These are phyloP conservation scores for Cladorrhinum samala DNA, from an alignment of 495 filamentous ascomycete species.

Conservation along the genomic window DNA sequence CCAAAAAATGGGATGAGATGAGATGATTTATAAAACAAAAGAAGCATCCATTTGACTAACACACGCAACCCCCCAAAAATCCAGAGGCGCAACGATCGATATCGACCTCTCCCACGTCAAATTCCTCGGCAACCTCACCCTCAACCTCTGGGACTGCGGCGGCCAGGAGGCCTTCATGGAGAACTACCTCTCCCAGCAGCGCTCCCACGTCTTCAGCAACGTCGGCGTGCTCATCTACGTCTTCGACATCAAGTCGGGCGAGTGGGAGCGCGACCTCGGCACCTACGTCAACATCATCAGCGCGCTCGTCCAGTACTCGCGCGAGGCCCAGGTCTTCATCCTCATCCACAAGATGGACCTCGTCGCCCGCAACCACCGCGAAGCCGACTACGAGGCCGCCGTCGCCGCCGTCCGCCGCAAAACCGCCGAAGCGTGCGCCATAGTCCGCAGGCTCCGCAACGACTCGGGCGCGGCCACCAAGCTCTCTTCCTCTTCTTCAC, in stretches of 20 bases:
- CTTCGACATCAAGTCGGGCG: slow-evolving; percentile 94
- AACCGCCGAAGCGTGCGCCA: slow-evolving; percentile 59
- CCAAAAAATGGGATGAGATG: no score
- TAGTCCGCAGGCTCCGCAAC: slow-evolving; percentile 20
- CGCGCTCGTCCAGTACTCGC: slow-evolving; percentile 78
- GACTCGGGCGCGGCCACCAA: slow-evolving; percentile 11
- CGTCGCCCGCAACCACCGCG: slow-evolving; percentile 71
- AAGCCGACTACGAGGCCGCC: slow-evolving; percentile 74
- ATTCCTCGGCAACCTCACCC: slow-evolving; percentile 92
- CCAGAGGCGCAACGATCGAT: slow-evolving; percentile 90
- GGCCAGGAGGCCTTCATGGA: slow-evolving; percentile 99
- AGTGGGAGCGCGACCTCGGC: slow-evolving; percentile 83
- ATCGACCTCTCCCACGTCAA: slow-evolving; percentile 97
- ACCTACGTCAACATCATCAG: slow-evolving; percentile 82
- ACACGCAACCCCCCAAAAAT: no score
- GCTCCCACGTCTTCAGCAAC: slow-evolving; percentile 89
- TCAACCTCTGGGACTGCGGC: slow-evolving; percentile 98
- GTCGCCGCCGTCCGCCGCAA: slow-evolving; percentile 65
- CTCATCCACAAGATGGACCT: slow-evolving; percentile 99
- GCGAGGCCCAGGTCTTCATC: slow-evolving; percentile 78
- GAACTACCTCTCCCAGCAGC: slow-evolving; percentile 90
- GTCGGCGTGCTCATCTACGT: slow-evolving; percentile 98
- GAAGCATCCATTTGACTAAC: no score
- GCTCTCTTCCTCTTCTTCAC: slow-evolving; percentile 7
- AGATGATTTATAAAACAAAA: no score